Conservation (phyloP, 805 yeast species). For the Tetrapisispora namnaoensis region DNA sequence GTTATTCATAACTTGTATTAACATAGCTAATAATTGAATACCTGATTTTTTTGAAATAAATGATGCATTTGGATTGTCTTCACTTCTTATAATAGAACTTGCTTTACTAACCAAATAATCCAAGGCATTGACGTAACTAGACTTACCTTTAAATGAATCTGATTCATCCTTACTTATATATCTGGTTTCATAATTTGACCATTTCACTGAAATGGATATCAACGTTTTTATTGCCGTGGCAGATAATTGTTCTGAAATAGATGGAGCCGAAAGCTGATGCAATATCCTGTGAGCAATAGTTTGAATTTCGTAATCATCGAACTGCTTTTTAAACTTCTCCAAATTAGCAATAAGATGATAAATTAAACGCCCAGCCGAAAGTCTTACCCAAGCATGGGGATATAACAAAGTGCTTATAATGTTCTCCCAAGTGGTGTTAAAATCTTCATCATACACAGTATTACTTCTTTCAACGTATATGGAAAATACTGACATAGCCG, state of each 20-base stretch:
- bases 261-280: slow-evolving; percentile 77
- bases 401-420: slow-evolving; percentile 52
- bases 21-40: slow-evolving; percentile 61
- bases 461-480: slow-evolving; percentile 34
- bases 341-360: slow-evolving; percentile 40
- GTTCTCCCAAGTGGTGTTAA: slow-evolving; percentile 39
- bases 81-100: slow-evolving; percentile 56
- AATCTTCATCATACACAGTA: slow-evolving; percentile 20
- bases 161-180: slow-evolving; percentile 27
- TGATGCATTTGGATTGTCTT: slow-evolving; percentile 44
- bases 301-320: slow-evolving; percentile 46
- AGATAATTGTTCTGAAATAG: slow-evolving; percentile 53
- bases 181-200: slow-evolving; percentile 42
- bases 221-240: slow-evolving; percentile 57
- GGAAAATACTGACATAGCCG: slow-evolving; percentile 46
- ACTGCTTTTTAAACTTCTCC: slow-evolving; percentile 25
- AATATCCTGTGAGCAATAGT: slow-evolving; percentile 55
- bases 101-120: slow-evolving; percentile 44
- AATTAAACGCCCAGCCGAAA: slow-evolving; percentile 50
- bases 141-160: slow-evolving; percentile 10
- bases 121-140: slow-evolving; percentile 18
- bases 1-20: slow-evolving; percentile 39
- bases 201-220: slow-evolving; percentile 46
- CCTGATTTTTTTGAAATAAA: slow-evolving; percentile 54
- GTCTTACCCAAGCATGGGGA: slow-evolving; percentile 90